These are phyloP conservation scores for Cytospora schulzeri DNA, from an alignment of 2,329 filamentous ascomycete species.

Conservation along the genomic window DNA sequence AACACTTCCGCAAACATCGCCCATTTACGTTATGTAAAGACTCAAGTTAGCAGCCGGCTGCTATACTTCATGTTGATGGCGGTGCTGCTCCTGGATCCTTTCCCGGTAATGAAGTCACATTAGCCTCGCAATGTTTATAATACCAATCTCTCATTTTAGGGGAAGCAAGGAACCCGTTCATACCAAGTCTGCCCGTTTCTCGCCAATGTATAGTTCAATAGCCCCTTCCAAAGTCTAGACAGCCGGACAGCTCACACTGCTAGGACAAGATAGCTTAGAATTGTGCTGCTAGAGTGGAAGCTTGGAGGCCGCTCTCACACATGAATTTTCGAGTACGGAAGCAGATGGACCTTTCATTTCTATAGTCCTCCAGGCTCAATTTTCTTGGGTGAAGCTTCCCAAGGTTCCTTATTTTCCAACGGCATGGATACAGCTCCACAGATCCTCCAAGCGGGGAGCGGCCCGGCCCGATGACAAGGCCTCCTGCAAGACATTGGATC, in stretches of 20 bases:
- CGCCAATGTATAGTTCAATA: not conserved
- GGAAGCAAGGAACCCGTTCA: no score
- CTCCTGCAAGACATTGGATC: not conserved
- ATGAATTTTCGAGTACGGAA: not conserved
- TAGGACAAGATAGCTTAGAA: not conserved
- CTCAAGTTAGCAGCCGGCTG: no score
- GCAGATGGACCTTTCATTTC: not conserved
- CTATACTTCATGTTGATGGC: no score
- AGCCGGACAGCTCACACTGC: not conserved
- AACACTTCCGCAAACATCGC: no score
- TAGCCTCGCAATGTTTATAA: no score
- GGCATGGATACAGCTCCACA: not conserved
- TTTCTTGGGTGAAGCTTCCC: not conserved
- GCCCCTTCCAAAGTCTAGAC: no score
- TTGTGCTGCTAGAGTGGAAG: not conserved
- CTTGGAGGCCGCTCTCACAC: not conserved
- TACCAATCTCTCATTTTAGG: no score
- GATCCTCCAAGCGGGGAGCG: not conserved
- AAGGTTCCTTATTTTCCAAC: not conserved
- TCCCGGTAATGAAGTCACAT: no score
- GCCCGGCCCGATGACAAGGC: not conserved
- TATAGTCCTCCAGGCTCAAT: not conserved
- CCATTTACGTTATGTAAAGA: no score
- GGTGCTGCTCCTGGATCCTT: no score
- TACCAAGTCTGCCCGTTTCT: no score